Conservation (phyloP, 202 grass and related monocot species). For the Musa balbisiana region DNA sequence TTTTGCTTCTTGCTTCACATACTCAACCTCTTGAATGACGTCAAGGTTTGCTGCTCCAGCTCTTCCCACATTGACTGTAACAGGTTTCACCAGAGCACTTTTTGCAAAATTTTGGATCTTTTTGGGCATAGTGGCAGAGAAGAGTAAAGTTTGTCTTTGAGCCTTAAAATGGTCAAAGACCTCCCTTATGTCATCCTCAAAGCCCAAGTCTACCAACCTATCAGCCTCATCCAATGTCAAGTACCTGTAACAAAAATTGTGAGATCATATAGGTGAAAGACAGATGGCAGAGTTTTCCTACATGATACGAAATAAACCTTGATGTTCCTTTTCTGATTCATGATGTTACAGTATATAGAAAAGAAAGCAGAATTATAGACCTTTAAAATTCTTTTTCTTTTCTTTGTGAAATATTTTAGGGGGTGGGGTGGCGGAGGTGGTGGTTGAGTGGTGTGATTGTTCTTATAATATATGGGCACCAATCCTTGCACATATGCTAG, state of each 20-base stretch:
- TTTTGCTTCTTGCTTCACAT: constrained; percentile 96
- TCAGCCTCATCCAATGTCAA: constrained; percentile 93
- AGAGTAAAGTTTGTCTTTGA: constrained; percentile 70
- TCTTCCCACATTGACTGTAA: constrained; percentile 86
- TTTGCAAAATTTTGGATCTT: constrained; percentile 95
- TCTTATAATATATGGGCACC: too few relatives aligned
- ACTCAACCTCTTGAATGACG: constrained; percentile 97
- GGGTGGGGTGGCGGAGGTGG: too few relatives aligned
- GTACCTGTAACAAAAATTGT: constrained; percentile 39
- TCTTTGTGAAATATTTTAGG: too few relatives aligned
- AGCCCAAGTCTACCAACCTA: constrained; percentile 84
- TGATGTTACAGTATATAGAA: too few relatives aligned
- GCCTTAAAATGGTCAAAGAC: constrained; percentile 97
- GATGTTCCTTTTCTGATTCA: too few relatives aligned
- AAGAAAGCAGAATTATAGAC: too few relatives aligned
- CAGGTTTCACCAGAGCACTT: constrained; percentile 72
- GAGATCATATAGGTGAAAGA: constrained; percentile 33
- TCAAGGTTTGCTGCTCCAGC: constrained; percentile 94
- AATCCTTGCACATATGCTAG: too few relatives aligned
- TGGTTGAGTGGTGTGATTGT: too few relatives aligned
- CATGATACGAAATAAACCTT: too few relatives aligned
- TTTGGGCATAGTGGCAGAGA: constrained; percentile 96
- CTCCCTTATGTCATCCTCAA: constrained; percentile 91
- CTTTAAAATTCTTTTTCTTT: too few relatives aligned
- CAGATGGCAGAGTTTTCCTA: constrained; percentile 70